Evolutionary conservation across 2,329 filamentous ascomycete genomes (phyloP).

Genomic region (Phyllachora maydis): DNA sequence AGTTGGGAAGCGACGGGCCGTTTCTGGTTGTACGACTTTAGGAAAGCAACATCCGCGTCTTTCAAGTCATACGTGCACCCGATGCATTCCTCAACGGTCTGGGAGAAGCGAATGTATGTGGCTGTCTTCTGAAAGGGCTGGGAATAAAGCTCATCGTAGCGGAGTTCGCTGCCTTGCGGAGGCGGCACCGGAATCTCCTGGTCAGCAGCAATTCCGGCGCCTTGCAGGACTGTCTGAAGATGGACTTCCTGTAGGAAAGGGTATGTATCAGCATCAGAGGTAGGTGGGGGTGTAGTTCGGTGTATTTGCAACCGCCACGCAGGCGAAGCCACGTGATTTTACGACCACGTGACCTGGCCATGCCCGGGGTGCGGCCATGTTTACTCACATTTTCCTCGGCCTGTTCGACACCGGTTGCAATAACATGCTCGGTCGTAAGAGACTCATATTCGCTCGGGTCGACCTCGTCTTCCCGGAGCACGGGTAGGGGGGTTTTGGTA

Average conservation of each 20-base stretch:
- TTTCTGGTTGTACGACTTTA: slow-evolving; percentile 69
- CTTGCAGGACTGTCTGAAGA: slow-evolving; percentile 60
- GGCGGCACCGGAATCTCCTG: slow-evolving; percentile 47
- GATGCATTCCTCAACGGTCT: slow-evolving; percentile 90
- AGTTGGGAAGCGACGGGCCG: slow-evolving; percentile 42
- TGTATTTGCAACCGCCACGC: no score
- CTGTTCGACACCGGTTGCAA: slow-evolving; percentile 93
- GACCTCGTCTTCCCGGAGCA: slow-evolving; percentile 80
- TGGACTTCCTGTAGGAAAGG: slow-evolving; percentile 58
- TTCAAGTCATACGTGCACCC: slow-evolving; percentile 89
- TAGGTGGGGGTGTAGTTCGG: slow-evolving; percentile 1
- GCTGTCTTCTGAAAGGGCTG: slow-evolving; percentile 62
- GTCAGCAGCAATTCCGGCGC: slow-evolving; percentile 30
- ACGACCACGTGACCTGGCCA: slow-evolving; percentile 1
- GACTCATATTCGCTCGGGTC: slow-evolving; percentile 73
- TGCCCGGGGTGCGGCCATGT: slow-evolving; percentile 2
- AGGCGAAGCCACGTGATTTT: no score
- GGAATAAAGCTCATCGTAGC: slow-evolving; percentile 80
- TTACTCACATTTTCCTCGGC: slow-evolving; percentile 86
- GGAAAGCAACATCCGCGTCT: slow-evolving; percentile 68
- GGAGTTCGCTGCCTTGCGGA: slow-evolving; percentile 41
- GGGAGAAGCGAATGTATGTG: slow-evolving; percentile 93
- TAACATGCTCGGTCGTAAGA: slow-evolving; percentile 62
- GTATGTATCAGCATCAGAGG: no score
- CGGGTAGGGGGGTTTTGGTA: slow-evolving; percentile 68